Percentiles rank a stretch among this genome's conserved stretches.
phyloP scores from a whole-genome alignment of 2,329 filamentous ascomycete genomes.

The Knoxdaviesia proteae region DNA sequence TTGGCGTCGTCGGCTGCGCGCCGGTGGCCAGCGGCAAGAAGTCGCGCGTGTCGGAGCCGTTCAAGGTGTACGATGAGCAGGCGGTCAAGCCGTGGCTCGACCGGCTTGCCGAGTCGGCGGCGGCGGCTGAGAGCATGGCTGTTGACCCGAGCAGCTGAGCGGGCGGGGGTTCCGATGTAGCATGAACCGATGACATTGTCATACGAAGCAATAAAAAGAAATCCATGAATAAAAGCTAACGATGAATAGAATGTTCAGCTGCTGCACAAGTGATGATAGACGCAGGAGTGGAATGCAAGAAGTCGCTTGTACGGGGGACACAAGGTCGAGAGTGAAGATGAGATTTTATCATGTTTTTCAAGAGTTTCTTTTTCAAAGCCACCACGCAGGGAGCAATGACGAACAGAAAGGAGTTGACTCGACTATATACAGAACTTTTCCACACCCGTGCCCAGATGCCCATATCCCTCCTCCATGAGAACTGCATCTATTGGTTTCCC shows the following conservation, averaged over 20 bases:
- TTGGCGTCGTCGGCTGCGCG: conserved; percentile 57
- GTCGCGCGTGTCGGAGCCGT: conserved; percentile 43
- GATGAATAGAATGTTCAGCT: background rate
- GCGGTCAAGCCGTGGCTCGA: conserved; percentile 76
- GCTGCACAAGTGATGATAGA: background rate
- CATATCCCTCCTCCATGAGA: no score
- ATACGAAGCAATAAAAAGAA: background rate
- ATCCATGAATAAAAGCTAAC: background rate
- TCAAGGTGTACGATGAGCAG: conserved; percentile 78
- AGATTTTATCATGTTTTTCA: background rate
- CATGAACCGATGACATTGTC: conserved; percentile 2
- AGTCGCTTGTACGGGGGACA: no score
- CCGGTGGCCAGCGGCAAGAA: conserved; percentile 23
- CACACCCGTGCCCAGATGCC: no score
- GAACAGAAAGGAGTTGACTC: no score
- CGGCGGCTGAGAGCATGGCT: conserved; percentile 15
- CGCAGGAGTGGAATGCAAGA: background rate
- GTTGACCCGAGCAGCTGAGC: conserved; percentile 6
- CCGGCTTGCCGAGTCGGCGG: conserved; percentile 34
- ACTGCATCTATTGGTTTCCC: conserved; percentile 35
- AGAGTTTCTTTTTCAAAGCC: background rate
- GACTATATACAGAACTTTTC: no score
- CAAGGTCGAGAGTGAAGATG: no score
- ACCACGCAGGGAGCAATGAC: no score
- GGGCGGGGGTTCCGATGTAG: conserved; percentile 7